Evolutionary conservation across 805 yeast genomes (phyloP).

Genomic region (Barnettozyma wickerhamii): DNA sequence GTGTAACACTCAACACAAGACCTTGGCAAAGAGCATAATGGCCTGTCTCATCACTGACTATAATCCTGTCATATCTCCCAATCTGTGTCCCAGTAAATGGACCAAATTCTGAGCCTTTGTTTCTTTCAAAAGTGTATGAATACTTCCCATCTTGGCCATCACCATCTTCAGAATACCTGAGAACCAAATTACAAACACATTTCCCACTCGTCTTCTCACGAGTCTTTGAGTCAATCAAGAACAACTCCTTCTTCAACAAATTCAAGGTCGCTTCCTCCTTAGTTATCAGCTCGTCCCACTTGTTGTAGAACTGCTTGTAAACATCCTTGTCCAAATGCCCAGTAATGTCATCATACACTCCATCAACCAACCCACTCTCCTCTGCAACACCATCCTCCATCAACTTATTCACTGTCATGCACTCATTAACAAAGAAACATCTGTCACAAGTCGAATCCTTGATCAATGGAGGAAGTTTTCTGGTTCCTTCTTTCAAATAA

Average conservation of each 20-base stretch:
- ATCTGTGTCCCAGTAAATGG: slow-evolving; percentile 43
- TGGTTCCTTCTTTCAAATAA: slow-evolving; percentile 45
- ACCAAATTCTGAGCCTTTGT: slow-evolving; percentile 3
- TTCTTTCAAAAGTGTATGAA: slow-evolving; percentile 47
- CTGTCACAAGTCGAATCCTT: slow-evolving; percentile 53
- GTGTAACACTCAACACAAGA: slow-evolving; percentile 39
- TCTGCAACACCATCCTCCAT: slow-evolving; percentile 54
- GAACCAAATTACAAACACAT: slow-evolving; percentile 47
- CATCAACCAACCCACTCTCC: slow-evolving; percentile 47
- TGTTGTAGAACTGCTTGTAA: slow-evolving; percentile 54
- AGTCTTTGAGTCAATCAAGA: slow-evolving; percentile 47
- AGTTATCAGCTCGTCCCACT: slow-evolving; percentile 72
- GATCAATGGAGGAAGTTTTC: slow-evolving; percentile 50
- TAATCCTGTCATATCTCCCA: slow-evolving; percentile 53
- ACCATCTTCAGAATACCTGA: slow-evolving; percentile 28
- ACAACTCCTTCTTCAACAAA: slow-evolving; percentile 53
- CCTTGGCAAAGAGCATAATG: slow-evolving; percentile 74
- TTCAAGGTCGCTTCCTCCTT: slow-evolving; percentile 64
- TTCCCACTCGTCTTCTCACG: slow-evolving; percentile 61
- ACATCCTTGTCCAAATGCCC: slow-evolving; percentile 39
- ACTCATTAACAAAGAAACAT: slow-evolving; percentile 51
- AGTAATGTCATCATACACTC: slow-evolving; percentile 45
- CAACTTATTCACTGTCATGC: slow-evolving; percentile 63
- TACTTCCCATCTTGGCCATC: slow-evolving; percentile 27
- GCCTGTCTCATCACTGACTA: slow-evolving; percentile 77